Evolutionary conservation across 495 filamentous ascomycete species (phyloP), one percentile per base, ranked within the genome.

Genomic region (Penicillium diatomitis): DNA sequence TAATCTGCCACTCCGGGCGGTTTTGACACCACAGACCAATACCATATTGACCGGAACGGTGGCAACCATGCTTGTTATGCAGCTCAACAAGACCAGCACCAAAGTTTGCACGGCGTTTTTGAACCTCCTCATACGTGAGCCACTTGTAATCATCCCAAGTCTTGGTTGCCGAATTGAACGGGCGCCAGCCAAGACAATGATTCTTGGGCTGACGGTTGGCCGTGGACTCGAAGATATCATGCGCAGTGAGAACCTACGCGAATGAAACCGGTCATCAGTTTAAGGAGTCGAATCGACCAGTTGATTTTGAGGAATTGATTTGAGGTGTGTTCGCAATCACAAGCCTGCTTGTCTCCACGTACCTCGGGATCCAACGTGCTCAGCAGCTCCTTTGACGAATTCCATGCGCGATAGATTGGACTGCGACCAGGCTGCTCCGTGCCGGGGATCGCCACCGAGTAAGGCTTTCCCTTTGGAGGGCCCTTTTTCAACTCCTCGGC

Each of bases 1-100:
- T 83, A 47, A 98, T 85, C 75, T 98, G 92, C 92, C 92, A 98
- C 67, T 98, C 92, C 5, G 91, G 86, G 45, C 92, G 81, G 66
- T 98, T 98, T 71, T 91, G 88, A 48, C 87, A 88, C 92, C 92
- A 98, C 11, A 98, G 69, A 32, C 92, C 92, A 50, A 97, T 78
- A 43, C 84, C 88, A 61, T 92, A 87, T 68, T 91, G 86, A 32
- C 76, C 77, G 6, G 73, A 72, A 34, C 62, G 62, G 48, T 57
- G 52, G 42, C 86, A 72, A 5, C 84, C 85, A 49, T 79, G 72
- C 51, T 80, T 77, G 54, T 85, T 74, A 65, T 95, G 87, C 58
- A 97, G 65, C 66, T 90, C 82, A 40, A 88, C 84, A 44, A 97
- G 67, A 46, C 94, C 92, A 38, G 84, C 86, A 48, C 94, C 92